phyloP scores from a whole-genome alignment of 495 filamentous ascomycete species.

The Hypoxylon subgilvum region DNA sequence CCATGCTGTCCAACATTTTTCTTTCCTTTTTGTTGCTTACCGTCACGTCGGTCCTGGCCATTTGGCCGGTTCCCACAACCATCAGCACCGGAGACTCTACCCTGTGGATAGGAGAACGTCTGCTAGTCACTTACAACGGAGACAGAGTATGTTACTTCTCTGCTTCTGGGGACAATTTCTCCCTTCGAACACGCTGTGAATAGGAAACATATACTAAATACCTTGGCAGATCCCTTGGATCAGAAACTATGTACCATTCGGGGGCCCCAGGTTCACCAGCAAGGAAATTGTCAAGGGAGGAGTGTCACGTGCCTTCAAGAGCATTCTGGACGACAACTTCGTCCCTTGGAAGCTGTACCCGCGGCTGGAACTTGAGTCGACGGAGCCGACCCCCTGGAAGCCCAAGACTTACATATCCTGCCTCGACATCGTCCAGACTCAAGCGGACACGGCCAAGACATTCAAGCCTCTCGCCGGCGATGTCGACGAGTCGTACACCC shows the following conservation, averaged over 20 bases:
- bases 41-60: constrained; percentile 51
- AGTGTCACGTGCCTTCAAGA: constrained; percentile 52
- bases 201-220: constrained; percentile 25
- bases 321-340: constrained; percentile 66
- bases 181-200: constrained; percentile 12
- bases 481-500: constrained; percentile 75
- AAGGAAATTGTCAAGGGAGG: constrained; percentile 57
- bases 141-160: constrained; percentile 53
- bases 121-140: constrained; percentile 64
- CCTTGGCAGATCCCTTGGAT: constrained; percentile 51
- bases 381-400: constrained; percentile 61
- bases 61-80: constrained; percentile 66
- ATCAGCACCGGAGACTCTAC: constrained; percentile 59
- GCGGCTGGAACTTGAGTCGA: constrained; percentile 57
- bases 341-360: constrained; percentile 79
- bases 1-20: constrained; percentile 42
- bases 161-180: constrained; percentile 14
- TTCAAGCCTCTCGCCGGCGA: constrained; percentile 65
- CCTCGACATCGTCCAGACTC: constrained; percentile 65
- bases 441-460: constrained; percentile 56
- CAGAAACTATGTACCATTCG: constrained; percentile 46
- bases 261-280: constrained; percentile 44
- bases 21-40: constrained; percentile 42
- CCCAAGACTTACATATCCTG: constrained; percentile 57
- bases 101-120: constrained; percentile 61